These are phyloP conservation scores for Skeletonema potamos DNA, from an alignment of 108 stramenopile genomes.

Conservation along the genomic window DNA sequence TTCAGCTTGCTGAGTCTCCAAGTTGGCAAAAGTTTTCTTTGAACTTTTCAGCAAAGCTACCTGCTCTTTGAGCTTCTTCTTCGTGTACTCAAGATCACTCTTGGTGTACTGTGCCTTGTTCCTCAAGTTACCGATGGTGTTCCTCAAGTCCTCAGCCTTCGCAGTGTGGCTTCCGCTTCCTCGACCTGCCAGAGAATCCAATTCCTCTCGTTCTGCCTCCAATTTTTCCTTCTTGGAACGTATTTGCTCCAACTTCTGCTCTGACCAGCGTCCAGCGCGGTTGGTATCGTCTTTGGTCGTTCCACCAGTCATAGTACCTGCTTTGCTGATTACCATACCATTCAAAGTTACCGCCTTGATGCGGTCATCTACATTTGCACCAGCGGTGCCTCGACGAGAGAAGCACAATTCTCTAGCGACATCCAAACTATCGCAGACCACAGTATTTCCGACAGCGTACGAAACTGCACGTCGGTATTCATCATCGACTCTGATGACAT, in stretches of 20 bases:
- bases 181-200: constrained; percentile 58
- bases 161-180: constrained; percentile 44
- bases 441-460: constrained; percentile 94
- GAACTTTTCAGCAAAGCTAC: constrained; percentile 54
- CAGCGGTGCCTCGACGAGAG: constrained; percentile 26
- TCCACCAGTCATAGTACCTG: constrained; percentile 98
- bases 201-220: constrained; percentile 66
- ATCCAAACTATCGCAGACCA: constrained; percentile 93
- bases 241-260: constrained; percentile 69
- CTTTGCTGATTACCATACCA: constrained; percentile 95
- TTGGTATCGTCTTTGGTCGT: constrained; percentile 66
- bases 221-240: constrained; percentile 70
- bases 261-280: constrained; percentile 78
- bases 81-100: constrained; percentile 75
- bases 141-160: constrained; percentile 74
- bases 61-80: constrained; percentile 76
- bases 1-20: constrained; percentile 46
- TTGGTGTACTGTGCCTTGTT: constrained; percentile 77
- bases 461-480: constrained; percentile 75
- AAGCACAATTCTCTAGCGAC: constrained; percentile 91
- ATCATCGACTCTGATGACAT: constrained; percentile 91
- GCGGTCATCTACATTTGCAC: constrained; percentile 39
- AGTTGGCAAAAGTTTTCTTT: constrained; percentile 48
- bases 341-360: constrained; percentile 95
- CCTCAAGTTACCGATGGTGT: constrained; percentile 63